Conservation (phyloP, 2,329 filamentous ascomycete species). For the Fusarium guadeloupense region DNA sequence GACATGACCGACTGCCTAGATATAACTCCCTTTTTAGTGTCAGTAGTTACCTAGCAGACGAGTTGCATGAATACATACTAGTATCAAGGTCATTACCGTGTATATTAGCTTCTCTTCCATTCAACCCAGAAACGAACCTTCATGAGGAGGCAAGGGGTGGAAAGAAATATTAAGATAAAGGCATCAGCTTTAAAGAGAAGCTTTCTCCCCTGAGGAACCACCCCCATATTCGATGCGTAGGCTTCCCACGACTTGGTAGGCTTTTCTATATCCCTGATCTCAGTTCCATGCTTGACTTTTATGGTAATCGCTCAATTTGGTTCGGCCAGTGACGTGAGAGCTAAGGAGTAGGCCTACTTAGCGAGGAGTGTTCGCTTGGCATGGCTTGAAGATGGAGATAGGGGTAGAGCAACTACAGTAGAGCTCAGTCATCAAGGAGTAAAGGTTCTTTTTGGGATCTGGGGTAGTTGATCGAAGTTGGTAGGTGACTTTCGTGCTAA, state of each 20-base stretch:
- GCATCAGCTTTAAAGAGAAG: conserved; percentile 49
- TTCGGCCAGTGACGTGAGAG: conserved; percentile 3
- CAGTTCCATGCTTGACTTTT: background rate
- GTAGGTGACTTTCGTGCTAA: background rate
- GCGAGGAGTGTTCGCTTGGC: background rate
- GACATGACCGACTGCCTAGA: conserved; percentile 39
- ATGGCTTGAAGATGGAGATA: background rate
- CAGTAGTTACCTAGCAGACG: no score
- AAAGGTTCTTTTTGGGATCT: background rate
- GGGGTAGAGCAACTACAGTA: no score
- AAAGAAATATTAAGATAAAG: conserved; percentile 48
- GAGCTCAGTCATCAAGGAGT: no score
- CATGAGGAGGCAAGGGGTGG: conserved; percentile 48
- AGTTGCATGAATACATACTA: conserved; percentile 3
- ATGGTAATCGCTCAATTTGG: background rate
- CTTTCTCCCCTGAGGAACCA: conserved; percentile 45
- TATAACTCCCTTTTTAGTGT: conserved; percentile 23
- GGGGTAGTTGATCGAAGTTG: conserved; percentile 2
- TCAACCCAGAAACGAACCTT: conserved; percentile 43
- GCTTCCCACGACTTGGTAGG: conserved; percentile 46
- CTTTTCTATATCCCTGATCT: background rate
- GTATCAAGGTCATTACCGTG: conserved; percentile 38
- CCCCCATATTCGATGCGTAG: conserved; percentile 51
- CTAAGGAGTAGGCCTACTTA: background rate
- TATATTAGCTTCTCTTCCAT: conserved; percentile 39